phyloP scores from a whole-genome alignment of 2,329 filamentous ascomycete genomes.

The Calonectria pauciramosa region DNA sequence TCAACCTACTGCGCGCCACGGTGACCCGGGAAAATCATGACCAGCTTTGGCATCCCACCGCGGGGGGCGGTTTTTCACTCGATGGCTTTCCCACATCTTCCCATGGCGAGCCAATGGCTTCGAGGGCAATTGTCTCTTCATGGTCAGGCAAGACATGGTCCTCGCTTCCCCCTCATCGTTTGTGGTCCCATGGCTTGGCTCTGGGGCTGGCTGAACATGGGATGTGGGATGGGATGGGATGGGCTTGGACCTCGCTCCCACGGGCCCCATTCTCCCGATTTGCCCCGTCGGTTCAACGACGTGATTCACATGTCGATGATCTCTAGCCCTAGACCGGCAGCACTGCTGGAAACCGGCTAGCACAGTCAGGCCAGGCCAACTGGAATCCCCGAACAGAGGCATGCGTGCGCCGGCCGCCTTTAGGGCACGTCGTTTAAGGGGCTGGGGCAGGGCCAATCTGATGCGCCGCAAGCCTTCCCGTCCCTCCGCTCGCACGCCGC shows the following conservation, averaged over 20 bases:
- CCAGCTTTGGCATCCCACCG: not conserved
- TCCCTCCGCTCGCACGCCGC: constrained; percentile 19
- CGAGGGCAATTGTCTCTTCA: constrained; percentile 14
- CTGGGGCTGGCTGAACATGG: constrained; percentile 8
- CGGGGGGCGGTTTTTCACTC: not conserved
- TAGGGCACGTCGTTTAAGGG: constrained; percentile 2
- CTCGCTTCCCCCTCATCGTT: not conserved
- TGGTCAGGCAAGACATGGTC: not conserved
- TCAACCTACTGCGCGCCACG: constrained; percentile 9
- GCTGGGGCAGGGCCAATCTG: constrained; percentile 26
- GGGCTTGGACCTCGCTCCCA: constrained; percentile 24
- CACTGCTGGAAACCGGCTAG: constrained; percentile 32
- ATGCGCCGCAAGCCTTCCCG: constrained; percentile 27
- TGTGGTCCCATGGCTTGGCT: constrained; percentile 14
- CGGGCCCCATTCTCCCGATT: constrained; percentile 37
- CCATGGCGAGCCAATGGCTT: constrained; percentile 20
- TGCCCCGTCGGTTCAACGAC: constrained; percentile 35
- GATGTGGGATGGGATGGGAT: not conserved
- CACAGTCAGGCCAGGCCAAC: constrained; percentile 33
- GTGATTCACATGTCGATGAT: constrained; percentile 48
- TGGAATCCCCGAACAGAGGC: constrained; percentile 35
- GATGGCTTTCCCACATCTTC: not conserved
- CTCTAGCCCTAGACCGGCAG: constrained; percentile 41
- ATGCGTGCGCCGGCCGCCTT: constrained; percentile 11
- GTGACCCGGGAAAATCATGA: not conserved